These are phyloP conservation scores for Pleurotus citrinopileatus DNA, from an alignment of 768 basidiomycete genomes.

Conservation along the genomic window DNA sequence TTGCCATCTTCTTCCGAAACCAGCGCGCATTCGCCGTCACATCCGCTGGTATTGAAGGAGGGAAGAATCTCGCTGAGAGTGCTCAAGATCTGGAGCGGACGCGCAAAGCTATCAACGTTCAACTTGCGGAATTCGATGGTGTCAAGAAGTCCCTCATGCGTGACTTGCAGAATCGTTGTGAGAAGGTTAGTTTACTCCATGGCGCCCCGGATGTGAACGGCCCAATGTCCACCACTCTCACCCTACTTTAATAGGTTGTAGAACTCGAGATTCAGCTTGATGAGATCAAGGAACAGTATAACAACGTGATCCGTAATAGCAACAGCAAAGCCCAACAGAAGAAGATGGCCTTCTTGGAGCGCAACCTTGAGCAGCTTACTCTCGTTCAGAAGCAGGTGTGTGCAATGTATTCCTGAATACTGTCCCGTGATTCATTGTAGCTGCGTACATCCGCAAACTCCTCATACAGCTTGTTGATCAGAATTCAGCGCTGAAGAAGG, in stretches of 20 bases:
- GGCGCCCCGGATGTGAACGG: constrained; percentile 13
- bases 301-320: constrained; percentile 96
- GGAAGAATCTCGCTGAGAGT: constrained; percentile 95
- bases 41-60: constrained; percentile 95
- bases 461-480: constrained; percentile 94
- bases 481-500: constrained; percentile 95
- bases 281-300: constrained; percentile 98
- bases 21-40: constrained; percentile 97
- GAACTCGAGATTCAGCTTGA: constrained; percentile 98
- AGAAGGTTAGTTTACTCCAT: constrained; percentile 65
- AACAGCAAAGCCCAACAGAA: constrained; percentile 98
- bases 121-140: constrained; percentile 96
- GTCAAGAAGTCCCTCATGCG: constrained; percentile 99
- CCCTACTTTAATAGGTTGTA: constrained; percentile 66
- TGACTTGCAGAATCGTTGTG: constrained; percentile 98
- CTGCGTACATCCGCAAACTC: too few species aligned
- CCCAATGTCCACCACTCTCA: constrained; percentile 10
- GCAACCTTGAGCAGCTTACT: constrained; percentile 93
- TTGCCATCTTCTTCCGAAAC: constrained; percentile 11
- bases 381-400: constrained; percentile 94
- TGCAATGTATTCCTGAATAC: constrained; percentile 5
- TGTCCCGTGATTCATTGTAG: background rate
- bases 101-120: constrained; percentile 95
- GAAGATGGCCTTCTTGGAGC: constrained; percentile 98
- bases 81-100: constrained; percentile 96